These are phyloP conservation scores for Aschersonia sp. DNA, from an alignment of 2,329 filamentous ascomycete species.

Conservation along the genomic window DNA sequence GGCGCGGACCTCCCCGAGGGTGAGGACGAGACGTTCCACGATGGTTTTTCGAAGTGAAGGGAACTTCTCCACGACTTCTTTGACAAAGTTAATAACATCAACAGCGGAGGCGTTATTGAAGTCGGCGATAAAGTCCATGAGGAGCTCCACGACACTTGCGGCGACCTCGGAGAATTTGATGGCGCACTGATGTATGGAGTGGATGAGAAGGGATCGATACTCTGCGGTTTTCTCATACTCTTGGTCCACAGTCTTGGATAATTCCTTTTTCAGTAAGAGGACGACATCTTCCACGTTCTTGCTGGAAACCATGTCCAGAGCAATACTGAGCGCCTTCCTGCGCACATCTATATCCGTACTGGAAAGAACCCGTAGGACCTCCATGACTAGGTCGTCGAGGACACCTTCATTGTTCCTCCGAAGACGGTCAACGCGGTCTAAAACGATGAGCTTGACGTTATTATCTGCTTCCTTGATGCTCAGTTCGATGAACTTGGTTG, in stretches of 20 bases:
- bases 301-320: slow-evolving; percentile 95
- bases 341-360: slow-evolving; percentile 94
- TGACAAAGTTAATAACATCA: slow-evolving; percentile 96
- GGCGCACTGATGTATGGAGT: slow-evolving; percentile 94
- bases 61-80: slow-evolving; percentile 98
- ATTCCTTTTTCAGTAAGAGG: slow-evolving; percentile 89
- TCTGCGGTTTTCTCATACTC: slow-evolving; percentile 98
- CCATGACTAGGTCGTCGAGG: slow-evolving; percentile 90
- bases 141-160: slow-evolving; percentile 83
- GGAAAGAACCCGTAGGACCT: slow-evolving; percentile 85
- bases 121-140: slow-evolving; percentile 98
- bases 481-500: slow-evolving; percentile 89
- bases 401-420: slow-evolving; percentile 81
- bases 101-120: slow-evolving; percentile 96
- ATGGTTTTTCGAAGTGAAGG: slow-evolving; percentile 79
- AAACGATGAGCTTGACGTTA: slow-evolving; percentile 96
- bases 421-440: slow-evolving; percentile 83
- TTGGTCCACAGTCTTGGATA: slow-evolving; percentile 94
- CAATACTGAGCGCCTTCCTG: slow-evolving; percentile 78
- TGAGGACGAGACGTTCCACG: slow-evolving; percentile 76
- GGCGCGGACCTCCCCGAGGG: slow-evolving; percentile 81
- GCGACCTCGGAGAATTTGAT: slow-evolving; percentile 99
- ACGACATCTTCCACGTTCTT: slow-evolving; percentile 98
- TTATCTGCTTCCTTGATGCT: slow-evolving; percentile 97
- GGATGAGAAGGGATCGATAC: slow-evolving; percentile 88